Percentiles rank a stretch among this genome's conserved stretches.
phyloP scores from a whole-genome alignment of 495 filamentous ascomycete genomes.

The Clohesyomyces aquaticus region DNA sequence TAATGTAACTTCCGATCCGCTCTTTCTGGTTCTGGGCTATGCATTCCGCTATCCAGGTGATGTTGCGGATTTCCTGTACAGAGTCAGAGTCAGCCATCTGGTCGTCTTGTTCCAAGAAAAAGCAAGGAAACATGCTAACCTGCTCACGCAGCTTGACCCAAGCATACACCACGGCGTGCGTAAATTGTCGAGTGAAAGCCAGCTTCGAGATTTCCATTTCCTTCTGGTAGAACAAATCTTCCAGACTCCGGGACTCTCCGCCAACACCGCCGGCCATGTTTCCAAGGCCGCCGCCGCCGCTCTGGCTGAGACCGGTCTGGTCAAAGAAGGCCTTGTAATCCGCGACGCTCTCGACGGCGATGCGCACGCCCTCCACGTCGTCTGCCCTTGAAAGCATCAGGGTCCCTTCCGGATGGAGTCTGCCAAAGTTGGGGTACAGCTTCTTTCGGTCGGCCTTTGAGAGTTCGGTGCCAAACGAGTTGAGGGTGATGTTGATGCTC shows the following conservation, averaged over 20 bases:
- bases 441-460: conserved; percentile 93
- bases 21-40: conserved; percentile 99
- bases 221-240: conserved; percentile 98
- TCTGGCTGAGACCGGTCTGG: conserved; percentile 80
- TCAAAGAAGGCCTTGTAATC: conserved; percentile 98
- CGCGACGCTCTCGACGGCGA: conserved; percentile 85
- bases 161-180: conserved; percentile 90
- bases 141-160: conserved; percentile 98
- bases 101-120: not conserved
- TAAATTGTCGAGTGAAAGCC: conserved; percentile 96
- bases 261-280: conserved; percentile 78
- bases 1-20: conserved; percentile 97
- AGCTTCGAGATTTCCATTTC: conserved; percentile 98
- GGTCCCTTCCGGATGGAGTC: conserved; percentile 90
- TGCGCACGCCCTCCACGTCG: conserved; percentile 87
- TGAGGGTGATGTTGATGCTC: conserved; percentile 98
- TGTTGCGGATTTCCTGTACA: conserved; percentile 92
- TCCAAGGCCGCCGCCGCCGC: conserved; percentile 66
- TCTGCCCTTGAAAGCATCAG: conserved; percentile 94
- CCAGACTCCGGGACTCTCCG: conserved; percentile 81
- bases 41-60: conserved; percentile 99
- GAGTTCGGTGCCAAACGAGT: conserved; percentile 97
- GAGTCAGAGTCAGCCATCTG: conserved; percentile 20
- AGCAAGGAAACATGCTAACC: conserved; percentile 58
- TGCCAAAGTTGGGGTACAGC: conserved; percentile 90